Evolutionary conservation across 2,329 filamentous ascomycete genomes (phyloP).

Genomic region (Zymoseptoria brevis): DNA sequence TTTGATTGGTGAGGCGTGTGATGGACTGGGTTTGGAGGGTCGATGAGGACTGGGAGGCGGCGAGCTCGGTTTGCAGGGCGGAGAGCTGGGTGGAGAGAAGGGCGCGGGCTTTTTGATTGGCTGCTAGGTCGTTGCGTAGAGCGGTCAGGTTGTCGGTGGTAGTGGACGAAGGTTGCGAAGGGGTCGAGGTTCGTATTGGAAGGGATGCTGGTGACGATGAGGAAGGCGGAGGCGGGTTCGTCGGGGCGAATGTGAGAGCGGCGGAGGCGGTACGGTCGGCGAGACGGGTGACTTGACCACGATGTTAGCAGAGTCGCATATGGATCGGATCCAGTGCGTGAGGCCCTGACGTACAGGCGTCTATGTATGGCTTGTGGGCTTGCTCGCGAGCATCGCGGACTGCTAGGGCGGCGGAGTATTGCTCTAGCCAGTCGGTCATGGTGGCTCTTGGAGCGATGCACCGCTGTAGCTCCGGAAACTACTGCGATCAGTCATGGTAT

Average conservation of each 20-base stretch:
- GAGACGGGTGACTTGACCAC: constrained; percentile 35
- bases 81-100: constrained; percentile 59
- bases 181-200: constrained; percentile 20
- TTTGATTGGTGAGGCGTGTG: constrained; percentile 54
- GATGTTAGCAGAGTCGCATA: constrained; percentile 2
- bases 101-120: constrained; percentile 66
- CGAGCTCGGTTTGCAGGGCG: constrained; percentile 55
- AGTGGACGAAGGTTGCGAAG: constrained; percentile 10
- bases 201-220: constrained; percentile 14
- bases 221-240: constrained; percentile 23
- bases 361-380: constrained; percentile 59
- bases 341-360: constrained; percentile 57
- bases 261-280: constrained; percentile 35
- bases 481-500: background rate
- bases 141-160: constrained; percentile 44
- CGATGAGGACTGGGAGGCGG: constrained; percentile 52
- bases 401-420: constrained; percentile 68
- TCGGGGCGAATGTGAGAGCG: constrained; percentile 18
- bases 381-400: constrained; percentile 63
- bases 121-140: constrained; percentile 62
- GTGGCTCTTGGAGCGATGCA: background rate
- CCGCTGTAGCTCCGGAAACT: background rate
- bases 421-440: constrained; percentile 68
- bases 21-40: constrained; percentile 56
- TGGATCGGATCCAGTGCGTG: background rate